Evolutionary conservation across 345 rosid genomes (phyloP).

Genomic region (Orychophragmus violaceus): DNA sequence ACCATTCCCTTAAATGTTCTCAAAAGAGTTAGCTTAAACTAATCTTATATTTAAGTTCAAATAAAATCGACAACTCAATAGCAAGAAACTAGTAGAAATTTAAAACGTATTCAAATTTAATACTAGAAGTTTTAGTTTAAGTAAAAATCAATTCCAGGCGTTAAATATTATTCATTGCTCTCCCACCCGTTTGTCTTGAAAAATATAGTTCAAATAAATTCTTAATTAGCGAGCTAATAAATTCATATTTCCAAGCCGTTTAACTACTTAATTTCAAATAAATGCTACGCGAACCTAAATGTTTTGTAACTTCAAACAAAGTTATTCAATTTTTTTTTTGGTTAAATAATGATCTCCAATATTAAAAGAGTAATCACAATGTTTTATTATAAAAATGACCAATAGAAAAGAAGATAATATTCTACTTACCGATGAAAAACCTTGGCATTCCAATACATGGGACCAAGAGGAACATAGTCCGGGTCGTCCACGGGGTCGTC

Average conservation of each 20-base stretch:
- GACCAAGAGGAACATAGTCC: conserved; percentile 71
- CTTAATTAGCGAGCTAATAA: not conserved
- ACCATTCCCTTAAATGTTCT: too few species aligned
- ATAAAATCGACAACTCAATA: not conserved
- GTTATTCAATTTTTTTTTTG: not conserved
- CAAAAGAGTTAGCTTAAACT: not conserved
- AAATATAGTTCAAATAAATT: not conserved
- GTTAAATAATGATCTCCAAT: too few species aligned
- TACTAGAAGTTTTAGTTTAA: not conserved
- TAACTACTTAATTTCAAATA: not conserved
- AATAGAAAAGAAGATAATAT: not conserved
- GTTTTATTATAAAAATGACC: too few species aligned
- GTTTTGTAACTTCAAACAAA: not conserved
- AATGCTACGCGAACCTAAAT: not conserved
- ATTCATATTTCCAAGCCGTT: conserved; percentile 5
- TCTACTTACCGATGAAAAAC: conserved; percentile 72
- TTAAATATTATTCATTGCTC: not conserved
- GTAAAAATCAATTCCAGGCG: not conserved
- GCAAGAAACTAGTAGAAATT: not conserved
- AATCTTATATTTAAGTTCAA: not conserved
- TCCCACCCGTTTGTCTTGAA: conserved; percentile 1
- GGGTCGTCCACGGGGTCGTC: conserved; percentile 43
- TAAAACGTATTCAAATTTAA: not conserved
- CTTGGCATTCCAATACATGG: conserved; percentile 72
- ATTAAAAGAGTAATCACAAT: not conserved